These are phyloP conservation scores for Arachnomyces sp. DNA, from an alignment of 2,329 filamentous ascomycete genomes.

Conservation along the genomic window DNA sequence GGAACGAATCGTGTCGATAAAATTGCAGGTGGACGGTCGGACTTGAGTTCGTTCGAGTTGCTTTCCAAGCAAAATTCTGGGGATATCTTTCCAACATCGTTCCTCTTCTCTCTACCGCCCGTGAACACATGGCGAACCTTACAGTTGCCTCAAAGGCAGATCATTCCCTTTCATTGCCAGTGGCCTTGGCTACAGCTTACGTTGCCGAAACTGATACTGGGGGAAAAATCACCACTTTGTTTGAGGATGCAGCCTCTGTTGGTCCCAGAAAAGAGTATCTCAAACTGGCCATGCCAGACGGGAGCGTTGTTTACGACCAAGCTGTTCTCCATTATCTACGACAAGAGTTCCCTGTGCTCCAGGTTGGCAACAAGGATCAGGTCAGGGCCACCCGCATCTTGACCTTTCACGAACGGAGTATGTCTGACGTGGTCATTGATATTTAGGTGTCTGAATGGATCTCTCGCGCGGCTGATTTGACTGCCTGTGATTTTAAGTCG, in stretches of 20 bases:
- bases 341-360: slow-evolving; percentile 12
- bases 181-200: slow-evolving; percentile 32
- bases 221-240: slow-evolving; percentile 28
- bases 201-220: slow-evolving; percentile 30
- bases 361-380: slow-evolving; percentile 27
- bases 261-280: slow-evolving; percentile 8
- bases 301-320: slow-evolving; percentile 16
- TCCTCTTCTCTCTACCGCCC: too few species aligned
- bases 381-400: too few species aligned
- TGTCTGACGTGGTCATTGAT: too few species aligned
- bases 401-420: too few species aligned
- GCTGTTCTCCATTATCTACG: neutral
- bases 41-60: too few species aligned
- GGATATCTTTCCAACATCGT: too few species aligned
- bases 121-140: slow-evolving; percentile 16
- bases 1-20: too few species aligned
- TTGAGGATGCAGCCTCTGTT: slow-evolving; percentile 24
- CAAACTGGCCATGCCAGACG: slow-evolving; percentile 1
- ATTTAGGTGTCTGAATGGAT: slow-evolving; percentile 26
- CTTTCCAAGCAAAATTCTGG: too few species aligned
- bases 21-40: too few species aligned
- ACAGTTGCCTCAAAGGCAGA: slow-evolving; percentile 33
- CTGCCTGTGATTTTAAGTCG: slow-evolving; percentile 13
- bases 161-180: slow-evolving; percentile 33
- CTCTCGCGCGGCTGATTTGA: slow-evolving; percentile 46